Evolutionary conservation across 192 early-diverging fungal genomes (phyloP), one percentile per base, ranked within the genome.

Genomic region (Glomus cerebriforme): DNA sequence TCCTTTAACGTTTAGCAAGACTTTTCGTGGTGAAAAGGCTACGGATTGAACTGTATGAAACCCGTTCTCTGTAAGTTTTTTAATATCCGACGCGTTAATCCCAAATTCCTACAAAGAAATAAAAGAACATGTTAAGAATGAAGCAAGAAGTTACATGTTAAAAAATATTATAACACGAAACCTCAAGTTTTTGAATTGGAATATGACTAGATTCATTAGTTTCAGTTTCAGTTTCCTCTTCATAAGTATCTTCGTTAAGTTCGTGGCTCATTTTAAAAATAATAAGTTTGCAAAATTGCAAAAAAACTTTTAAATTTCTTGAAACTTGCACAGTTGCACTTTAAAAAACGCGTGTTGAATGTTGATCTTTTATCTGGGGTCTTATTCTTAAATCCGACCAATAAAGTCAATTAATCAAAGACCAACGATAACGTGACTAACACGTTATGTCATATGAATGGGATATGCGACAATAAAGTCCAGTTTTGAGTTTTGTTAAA

Each of bases 1-100:
- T 45, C 97, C 97, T 82, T 99, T 99, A 84, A 99, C 93, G 7
- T 87, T 83, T 31, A 97, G 82, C 26, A 98, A 83, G 63, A 85
- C 79, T 85, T 97, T 97, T 82, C 93, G 94, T 8, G 97, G 95
- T 1, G 97, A 95, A 85, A 90, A 98, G 39, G 96, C 96, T 63
- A 99, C 87, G 2, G 95, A 82, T 81, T 99, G 96, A n/a, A 99
- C 90, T 0, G 96, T 99, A 83, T 90, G 90, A 79, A 88, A 96
- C 1, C 97, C 97, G 2, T 91, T 93, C 7, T 95, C 95, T 32
- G 81, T 88, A 15, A 99, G 92, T 82, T 98, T 95, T 81, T 95
- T 93, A 80, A 94, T 85, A 62, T 95, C 94, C 7, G 89, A 83
- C 15, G 87, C 83, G 72, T 89, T 87, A 58, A 95, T 87, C 1